Percentiles rank a stretch among this genome's conserved stretches.
Conservation (phyloP, 1,284 basidiomycete species). For the Leccinum pseudoinsigne region DNA sequence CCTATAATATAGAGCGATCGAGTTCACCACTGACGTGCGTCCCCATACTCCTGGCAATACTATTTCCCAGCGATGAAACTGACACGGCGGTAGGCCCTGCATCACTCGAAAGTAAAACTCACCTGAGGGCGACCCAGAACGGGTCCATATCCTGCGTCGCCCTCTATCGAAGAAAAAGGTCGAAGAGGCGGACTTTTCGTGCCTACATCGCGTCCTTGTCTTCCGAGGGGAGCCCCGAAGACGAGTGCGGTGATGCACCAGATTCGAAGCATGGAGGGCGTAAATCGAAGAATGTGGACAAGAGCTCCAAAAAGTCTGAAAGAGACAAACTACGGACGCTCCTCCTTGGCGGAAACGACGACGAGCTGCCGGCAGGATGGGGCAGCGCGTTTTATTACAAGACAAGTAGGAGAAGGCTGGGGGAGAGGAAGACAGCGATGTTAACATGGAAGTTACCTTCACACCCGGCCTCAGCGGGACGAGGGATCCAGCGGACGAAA, state of each 20-base stretch:
- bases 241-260: slow-evolving; percentile 20
- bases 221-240: slow-evolving; percentile 50
- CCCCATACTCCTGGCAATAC: neutral
- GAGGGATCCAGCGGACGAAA: too few relatives aligned
- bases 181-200: slow-evolving; percentile 83
- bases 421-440: too few relatives aligned
- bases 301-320: slow-evolving; percentile 38
- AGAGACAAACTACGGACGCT: slow-evolving; percentile 70
- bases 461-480: too few relatives aligned
- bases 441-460: too few relatives aligned
- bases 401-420: too few relatives aligned
- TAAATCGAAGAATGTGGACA: too few relatives aligned
- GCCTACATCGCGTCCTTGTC: slow-evolving; percentile 82
- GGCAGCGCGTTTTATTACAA: slow-evolving; percentile 40
- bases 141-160: slow-evolving; percentile 79
- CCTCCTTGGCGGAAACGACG: slow-evolving; percentile 56
- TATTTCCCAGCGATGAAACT: neutral
- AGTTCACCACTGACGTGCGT: slow-evolving; percentile 92
- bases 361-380: slow-evolving; percentile 82
- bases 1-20: slow-evolving; percentile 72
- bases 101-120: slow-evolving; percentile 96
- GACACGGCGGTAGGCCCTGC: slow-evolving; percentile 68
- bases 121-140: slow-evolving; percentile 97
- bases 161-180: slow-evolving; percentile 77
- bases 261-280: neutral